Conservation (phyloP, 2,329 filamentous ascomycete species). For the Penicillium polonicum region DNA sequence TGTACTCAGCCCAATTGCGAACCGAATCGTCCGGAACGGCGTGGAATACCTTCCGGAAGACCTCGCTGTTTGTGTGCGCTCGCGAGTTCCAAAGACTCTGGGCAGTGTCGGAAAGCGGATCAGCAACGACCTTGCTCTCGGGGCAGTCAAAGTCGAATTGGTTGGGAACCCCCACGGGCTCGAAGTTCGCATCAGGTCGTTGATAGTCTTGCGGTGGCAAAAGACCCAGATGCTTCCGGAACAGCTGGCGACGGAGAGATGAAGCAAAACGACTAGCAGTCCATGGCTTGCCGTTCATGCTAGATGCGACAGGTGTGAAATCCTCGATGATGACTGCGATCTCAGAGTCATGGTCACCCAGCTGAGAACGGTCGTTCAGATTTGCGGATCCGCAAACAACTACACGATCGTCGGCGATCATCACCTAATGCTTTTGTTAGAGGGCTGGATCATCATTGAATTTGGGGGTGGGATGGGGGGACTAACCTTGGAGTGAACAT, state of each 20-base stretch:
- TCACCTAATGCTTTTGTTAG: conserved; percentile 41
- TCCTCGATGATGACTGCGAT: conserved; percentile 89
- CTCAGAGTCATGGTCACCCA: conserved; percentile 88
- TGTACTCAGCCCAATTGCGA: conserved; percentile 60
- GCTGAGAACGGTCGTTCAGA: conserved; percentile 84
- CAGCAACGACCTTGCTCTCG: conserved; percentile 53
- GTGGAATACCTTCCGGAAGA: conserved; percentile 62
- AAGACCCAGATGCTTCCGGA: conserved; percentile 87
- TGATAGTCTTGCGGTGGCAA: conserved; percentile 71
- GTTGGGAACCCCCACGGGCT: conserved; percentile 58
- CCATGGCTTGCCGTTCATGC: conserved; percentile 76
- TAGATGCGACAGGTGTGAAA: conserved; percentile 65
- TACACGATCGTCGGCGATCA: conserved; percentile 82
- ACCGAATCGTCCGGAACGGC: conserved; percentile 60
- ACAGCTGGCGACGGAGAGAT: conserved; percentile 76
- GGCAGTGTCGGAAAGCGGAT: conserved; percentile 58
- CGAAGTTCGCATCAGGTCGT: conserved; percentile 55
- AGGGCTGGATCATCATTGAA: not conserved
- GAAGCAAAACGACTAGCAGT: conserved; percentile 78
- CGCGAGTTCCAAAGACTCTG: conserved; percentile 58
- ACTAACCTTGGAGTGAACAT: conserved; percentile 56
- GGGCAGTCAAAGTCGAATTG: conserved; percentile 53
- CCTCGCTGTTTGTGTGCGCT: conserved; percentile 59
- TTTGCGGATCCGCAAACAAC: conserved; percentile 87
- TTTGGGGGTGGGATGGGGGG: not conserved